These are phyloP conservation scores for Colletotrichum agaves DNA, from an alignment of 2,329 filamentous ascomycete species.

Conservation along the genomic window DNA sequence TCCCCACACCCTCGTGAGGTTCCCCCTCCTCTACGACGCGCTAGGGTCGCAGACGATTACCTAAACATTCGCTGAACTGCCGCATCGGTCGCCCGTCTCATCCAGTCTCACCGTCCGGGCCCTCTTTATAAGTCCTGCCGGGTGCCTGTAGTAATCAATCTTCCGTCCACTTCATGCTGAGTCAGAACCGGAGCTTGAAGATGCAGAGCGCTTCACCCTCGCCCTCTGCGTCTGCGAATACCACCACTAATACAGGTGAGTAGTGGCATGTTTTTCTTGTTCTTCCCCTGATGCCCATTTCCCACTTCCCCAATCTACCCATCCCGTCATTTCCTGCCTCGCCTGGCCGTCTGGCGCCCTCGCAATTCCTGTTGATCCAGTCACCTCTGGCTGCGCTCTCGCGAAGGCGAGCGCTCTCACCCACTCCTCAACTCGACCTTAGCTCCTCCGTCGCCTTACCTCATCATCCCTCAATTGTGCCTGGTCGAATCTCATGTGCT, in stretches of 20 bases:
- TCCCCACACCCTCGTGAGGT: slow-evolving; percentile 34
- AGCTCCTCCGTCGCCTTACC: slow-evolving; percentile 25
- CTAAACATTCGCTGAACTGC: slow-evolving; percentile 36
- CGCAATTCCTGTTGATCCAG: slow-evolving; percentile 18
- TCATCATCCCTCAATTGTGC: slow-evolving; percentile 24
- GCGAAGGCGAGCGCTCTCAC: slow-evolving; percentile 3
- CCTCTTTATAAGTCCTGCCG: slow-evolving; percentile 36
- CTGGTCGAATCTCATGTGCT: slow-evolving; percentile 13
- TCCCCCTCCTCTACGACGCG: slow-evolving; percentile 37
- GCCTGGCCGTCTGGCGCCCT: slow-evolving; percentile 2
- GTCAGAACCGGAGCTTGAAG: slow-evolving; percentile 39
- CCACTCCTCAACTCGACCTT: slow-evolving; percentile 9
- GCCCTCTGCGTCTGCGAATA: slow-evolving; percentile 37
- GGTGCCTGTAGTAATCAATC: slow-evolving; percentile 39
- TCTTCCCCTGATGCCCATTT: slow-evolving; percentile 16
- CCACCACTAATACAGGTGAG: slow-evolving; percentile 38
- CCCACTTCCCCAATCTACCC: slow-evolving; percentile 7
- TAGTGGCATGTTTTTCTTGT: slow-evolving; percentile 14
- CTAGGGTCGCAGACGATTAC: slow-evolving; percentile 37
- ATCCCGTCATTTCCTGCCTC: slow-evolving; percentile 5
- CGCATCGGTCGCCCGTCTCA: slow-evolving; percentile 36
- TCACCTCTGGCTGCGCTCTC: slow-evolving; percentile 10
- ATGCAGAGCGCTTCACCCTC: slow-evolving; percentile 38
- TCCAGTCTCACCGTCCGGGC: slow-evolving; percentile 36
- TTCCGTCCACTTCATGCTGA: slow-evolving; percentile 39